Evolutionary conservation across 345 rosid species (phyloP).

Genomic region (Ceriops decandra): DNA sequence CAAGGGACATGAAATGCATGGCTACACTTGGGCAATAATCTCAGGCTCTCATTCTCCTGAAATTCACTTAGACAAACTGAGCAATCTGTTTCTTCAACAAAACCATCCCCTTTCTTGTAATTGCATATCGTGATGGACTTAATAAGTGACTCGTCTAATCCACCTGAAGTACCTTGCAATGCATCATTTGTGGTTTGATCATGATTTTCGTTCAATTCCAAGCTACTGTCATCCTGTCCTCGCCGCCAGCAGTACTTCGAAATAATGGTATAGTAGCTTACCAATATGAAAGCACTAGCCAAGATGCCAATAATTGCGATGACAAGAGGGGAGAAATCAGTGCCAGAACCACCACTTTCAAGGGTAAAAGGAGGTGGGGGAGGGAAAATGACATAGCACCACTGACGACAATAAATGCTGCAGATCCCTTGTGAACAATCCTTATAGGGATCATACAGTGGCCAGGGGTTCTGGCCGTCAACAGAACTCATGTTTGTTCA

Average conservation of each 20-base stretch:
- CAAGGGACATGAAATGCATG: conserved; percentile 91
- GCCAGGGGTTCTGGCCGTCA: conserved; percentile 43
- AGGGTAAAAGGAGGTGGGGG: conserved; percentile 61
- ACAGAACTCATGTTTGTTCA: conserved; percentile 38
- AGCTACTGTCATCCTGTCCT: neutral
- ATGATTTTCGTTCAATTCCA: conserved; percentile 13
- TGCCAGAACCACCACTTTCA: conserved; percentile 35
- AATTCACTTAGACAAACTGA: conserved; percentile 82
- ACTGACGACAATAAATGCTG: conserved; percentile 78
- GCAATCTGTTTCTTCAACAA: conserved; percentile 62
- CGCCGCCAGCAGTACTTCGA: conserved; percentile 56
- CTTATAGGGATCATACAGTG: conserved; percentile 43
- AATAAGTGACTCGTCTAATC: conserved; percentile 59
- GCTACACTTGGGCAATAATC: conserved; percentile 68
- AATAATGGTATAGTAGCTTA: conserved; percentile 69
- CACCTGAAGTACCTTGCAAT: conserved; percentile 21
- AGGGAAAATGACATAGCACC: conserved; percentile 78
- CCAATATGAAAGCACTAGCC: conserved; percentile 66
- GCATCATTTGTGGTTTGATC: conserved; percentile 19
- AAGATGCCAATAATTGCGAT: conserved; percentile 73
- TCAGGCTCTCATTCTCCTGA: conserved; percentile 62
- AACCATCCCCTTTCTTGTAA: conserved; percentile 50
- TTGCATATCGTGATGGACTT: conserved; percentile 56
- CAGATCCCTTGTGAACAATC: conserved; percentile 86
- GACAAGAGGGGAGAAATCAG: conserved; percentile 67